Evolutionary conservation across 1,139 yeast genomes (phyloP), one percentile per base, ranked within the genome.

Genomic region (Candida sp.): DNA sequence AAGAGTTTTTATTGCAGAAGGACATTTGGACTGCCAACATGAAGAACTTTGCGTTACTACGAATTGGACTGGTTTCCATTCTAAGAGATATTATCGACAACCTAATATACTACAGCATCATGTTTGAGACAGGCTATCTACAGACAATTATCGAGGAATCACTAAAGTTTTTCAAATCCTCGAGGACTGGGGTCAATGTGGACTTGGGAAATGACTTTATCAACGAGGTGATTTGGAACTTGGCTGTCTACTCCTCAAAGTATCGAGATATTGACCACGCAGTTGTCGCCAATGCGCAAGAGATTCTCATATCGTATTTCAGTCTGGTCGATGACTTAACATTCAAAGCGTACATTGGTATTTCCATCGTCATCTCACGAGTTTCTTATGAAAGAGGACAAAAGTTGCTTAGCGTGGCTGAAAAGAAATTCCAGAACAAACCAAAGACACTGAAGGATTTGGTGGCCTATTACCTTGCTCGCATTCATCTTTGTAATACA

Each of bases 281-380:
- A 3, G 31, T 25, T 4, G 43, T 56, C 3, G 53, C 59, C 2
- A 47, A 46, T 42, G 41, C 72, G 0, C 81, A 75, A 51, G 79
- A 74, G 51, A 40, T 53, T 3, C 49, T 74, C 32, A 69, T 74
- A 9, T 59, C 60, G 31, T 45, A 55, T 22, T 48, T 70, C 28
- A 44, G 25, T 5, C 41, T 23, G 32, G 12, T 31, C 32, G 47
- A 28, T 5, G 55, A 57, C 2, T 58, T 76, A 7, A 57, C 59
- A 25, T 61, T 75, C n/a, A 58, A 63, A 40, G 77, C 77, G 1
- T 67, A 70, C 49, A 66, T 77, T 72, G 82, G 80, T 0, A 65
- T 77, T 1, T 71, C 70, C 0, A 54, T 75, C 26, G 70, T 75
- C 0, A 62, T 76, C 6, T 58, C 63, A 4, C 46, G 57, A 26